These are phyloP conservation scores for Basidiobolus meristosporus DNA, from an alignment of 371 early-diverging fungal genomes.

Conservation along the genomic window DNA sequence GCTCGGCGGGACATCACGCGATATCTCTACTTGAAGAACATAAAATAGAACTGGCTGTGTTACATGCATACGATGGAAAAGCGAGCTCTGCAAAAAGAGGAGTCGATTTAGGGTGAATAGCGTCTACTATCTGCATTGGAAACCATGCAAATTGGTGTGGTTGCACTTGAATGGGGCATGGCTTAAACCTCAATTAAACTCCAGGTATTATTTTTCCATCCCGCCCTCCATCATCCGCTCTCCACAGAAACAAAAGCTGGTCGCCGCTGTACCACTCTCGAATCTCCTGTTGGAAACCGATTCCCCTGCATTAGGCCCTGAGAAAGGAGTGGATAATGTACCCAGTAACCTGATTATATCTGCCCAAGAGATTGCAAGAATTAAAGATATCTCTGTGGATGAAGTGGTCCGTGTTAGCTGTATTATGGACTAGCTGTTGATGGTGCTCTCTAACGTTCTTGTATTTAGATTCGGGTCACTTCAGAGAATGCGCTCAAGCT, in stretches of 20 bases:
- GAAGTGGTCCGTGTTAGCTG: conserved; percentile 3
- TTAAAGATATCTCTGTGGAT: conserved; percentile 10
- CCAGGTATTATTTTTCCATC: conserved; percentile 37
- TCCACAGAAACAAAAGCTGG: conserved; percentile 22
- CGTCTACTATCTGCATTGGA: no score
- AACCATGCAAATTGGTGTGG: no score
- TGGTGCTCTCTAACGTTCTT: no score
- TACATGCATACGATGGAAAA: no score
- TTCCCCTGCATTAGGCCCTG: conserved; percentile 41
- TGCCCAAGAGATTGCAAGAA: conserved; percentile 25
- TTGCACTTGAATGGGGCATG: no score
- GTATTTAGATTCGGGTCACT: no score
- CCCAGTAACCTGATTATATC: conserved; percentile 25
- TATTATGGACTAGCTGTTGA: no score
- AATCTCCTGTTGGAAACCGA: conserved; percentile 43
- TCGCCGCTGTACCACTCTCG: conserved; percentile 21
- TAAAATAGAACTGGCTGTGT: no score
- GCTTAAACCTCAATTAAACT: no score
- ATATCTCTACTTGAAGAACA: conserved; percentile 25
- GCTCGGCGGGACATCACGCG: conserved; percentile 49
- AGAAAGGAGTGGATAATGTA: conserved; percentile 27
- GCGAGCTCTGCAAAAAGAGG: no score
- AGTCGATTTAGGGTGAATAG: no score
- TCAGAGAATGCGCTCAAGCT: no score
- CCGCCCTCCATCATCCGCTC: conserved; percentile 29